phyloP scores from a whole-genome alignment of 257 asterid species.

The Jaltomata sinuosa region DNA sequence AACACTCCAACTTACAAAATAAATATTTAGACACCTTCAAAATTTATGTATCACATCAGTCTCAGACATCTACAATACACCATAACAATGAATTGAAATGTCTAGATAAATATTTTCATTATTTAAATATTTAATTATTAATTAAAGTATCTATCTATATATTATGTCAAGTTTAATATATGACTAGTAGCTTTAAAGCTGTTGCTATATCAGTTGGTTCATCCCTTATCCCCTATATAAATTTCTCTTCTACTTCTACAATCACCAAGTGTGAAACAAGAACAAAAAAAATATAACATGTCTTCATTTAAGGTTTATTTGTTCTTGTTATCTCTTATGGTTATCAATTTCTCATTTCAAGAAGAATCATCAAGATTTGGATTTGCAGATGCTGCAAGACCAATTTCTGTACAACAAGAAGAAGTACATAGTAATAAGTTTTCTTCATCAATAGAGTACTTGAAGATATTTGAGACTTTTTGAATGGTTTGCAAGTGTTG shows the following conservation, averaged over 20 bases:
- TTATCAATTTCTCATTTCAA: not conserved
- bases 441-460: not conserved
- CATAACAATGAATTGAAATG: too few species aligned
- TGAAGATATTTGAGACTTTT: slow-evolving; percentile 6
- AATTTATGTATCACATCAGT: too few species aligned
- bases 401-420: not conserved
- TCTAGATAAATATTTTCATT: too few species aligned
- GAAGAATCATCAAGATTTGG: slow-evolving; percentile 1
- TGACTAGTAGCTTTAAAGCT: too few species aligned
- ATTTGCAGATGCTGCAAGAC: not conserved
- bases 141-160: too few species aligned
- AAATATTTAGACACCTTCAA: too few species aligned
- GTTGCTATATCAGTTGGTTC: too few species aligned
- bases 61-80: too few species aligned
- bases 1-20: too few species aligned
- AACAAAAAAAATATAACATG: not conserved
- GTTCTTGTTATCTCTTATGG: not conserved
- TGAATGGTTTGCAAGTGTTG: slow-evolving; percentile 40
- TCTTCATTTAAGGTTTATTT: not conserved
- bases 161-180: too few species aligned
- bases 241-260: not conserved
- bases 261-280: not conserved
- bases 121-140: too few species aligned
- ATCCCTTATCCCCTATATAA: too few species aligned
- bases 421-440: not conserved